These are phyloP conservation scores for Metrosideros polymorpha DNA, from an alignment of 441 rosid species.

Conservation along the genomic window DNA sequence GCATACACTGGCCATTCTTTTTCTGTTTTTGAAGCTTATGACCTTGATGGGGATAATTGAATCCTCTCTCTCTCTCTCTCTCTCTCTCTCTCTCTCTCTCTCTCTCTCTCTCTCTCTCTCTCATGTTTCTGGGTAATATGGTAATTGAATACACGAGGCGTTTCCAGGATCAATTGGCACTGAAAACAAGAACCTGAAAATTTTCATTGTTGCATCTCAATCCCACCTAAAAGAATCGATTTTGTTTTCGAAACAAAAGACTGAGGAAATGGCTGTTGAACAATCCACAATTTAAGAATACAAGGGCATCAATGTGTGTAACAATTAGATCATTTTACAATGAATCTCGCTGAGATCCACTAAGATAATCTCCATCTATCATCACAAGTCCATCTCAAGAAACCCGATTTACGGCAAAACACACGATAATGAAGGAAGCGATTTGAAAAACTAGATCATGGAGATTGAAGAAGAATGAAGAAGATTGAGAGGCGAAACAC, in stretches of 20 bases:
- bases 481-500: too few relatives aligned
- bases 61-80: too few relatives aligned
- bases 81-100: neutral
- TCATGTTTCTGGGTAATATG: neutral
- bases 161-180: constrained; percentile 70
- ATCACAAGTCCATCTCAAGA: constrained; percentile 51
- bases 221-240: neutral
- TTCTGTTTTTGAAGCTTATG: neutral
- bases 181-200: neutral
- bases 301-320: constrained; percentile 79
- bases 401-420: too few relatives aligned
- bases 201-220: constrained; percentile 45
- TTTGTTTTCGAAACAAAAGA: neutral
- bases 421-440: too few relatives aligned
- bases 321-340: constrained; percentile 70
- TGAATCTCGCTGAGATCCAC: constrained; percentile 92
- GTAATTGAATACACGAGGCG: constrained; percentile 33
- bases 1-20: neutral
- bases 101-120: neutral
- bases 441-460: too few relatives aligned
- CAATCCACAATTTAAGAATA: neutral
- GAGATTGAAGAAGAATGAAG: too few relatives aligned
- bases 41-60: neutral
- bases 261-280: neutral
- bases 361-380: constrained; percentile 52